Evolutionary conservation across 139 green algal species (phyloP), one percentile per base, ranked within the genome.

Genomic region (Dunaliella primolecta): DNA sequence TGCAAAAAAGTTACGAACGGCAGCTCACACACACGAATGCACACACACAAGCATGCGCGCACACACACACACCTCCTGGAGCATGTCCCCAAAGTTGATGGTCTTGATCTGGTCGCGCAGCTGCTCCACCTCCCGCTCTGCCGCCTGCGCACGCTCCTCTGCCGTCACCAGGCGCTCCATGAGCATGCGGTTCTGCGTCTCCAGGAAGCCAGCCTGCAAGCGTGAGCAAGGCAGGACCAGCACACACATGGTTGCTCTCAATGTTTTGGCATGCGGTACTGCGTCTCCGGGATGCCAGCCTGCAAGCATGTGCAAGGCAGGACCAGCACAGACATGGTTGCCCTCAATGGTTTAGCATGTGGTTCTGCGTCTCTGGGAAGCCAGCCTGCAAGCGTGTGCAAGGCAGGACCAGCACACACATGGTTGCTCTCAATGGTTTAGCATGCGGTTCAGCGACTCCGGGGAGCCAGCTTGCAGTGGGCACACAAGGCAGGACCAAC

Each of bases 21-120:
- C n/a, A n/a, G n/a, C n/a, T n/a, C n/a, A n/a, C n/a, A n/a, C n/a
- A n/a, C n/a, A n/a, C n/a, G n/a, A n/a, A n/a, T n/a, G n/a, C n/a
- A n/a, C n/a, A n/a, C n/a, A n/a, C n/a, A n/a, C n/a, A n/a, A n/a
- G n/a, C n/a, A n/a, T n/a, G n/a, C n/a, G n/a, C n/a, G n/a, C n/a
- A n/a, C n/a, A n/a, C n/a, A 15, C 71, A 77, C 76, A 23, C 76
- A 57, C 35, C 76, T 70, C 37, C 15, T 70, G 35, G 36, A 83
- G 24, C 37, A 75, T 30, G 78, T 70, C 78, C 3, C 78, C 78
- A 75, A 74, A 75, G 78, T 33, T 75, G 29, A 83, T 83, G 78
- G 78, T 83, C 78, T 83, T 38, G 37, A 83, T 83, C 38, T 83
- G 78, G 78, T 83, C 78, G 29, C 70, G 24, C 3, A 83, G 78